These are phyloP conservation scores for Pseudogymnoascus sp. DNA, from an alignment of 2,329 filamentous ascomycete genomes.

Conservation along the genomic window DNA sequence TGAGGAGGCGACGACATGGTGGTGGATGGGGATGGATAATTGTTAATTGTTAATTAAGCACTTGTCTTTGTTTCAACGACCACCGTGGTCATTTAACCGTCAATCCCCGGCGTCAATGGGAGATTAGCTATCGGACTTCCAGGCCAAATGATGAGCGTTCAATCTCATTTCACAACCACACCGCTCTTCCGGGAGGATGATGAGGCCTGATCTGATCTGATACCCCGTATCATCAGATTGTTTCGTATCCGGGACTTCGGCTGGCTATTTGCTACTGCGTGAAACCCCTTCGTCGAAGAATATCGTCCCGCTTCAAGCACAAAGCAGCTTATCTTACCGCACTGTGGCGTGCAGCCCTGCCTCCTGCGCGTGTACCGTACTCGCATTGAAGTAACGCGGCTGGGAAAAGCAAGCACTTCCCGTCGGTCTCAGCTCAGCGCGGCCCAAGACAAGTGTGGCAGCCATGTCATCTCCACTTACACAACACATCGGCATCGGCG, in stretches of 20 bases:
- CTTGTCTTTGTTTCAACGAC: conserved; percentile 4
- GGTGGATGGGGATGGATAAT: neutral
- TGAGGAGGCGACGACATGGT: neutral
- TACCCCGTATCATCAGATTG: neutral
- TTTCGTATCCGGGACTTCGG: neutral
- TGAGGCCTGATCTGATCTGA: neutral
- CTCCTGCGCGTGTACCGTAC: neutral
- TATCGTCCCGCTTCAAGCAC: neutral
- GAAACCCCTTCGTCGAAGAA: neutral
- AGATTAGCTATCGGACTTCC: conserved; percentile 1
- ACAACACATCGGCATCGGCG: neutral
- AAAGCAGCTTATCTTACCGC: neutral
- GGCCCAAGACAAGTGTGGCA: conserved; percentile 1
- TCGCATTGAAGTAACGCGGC: conserved; percentile 2
- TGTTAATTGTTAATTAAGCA: neutral
- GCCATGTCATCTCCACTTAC: conserved; percentile 2
- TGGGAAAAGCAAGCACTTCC: neutral
- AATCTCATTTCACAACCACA: neutral
- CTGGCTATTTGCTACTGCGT: neutral
- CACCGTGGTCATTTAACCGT: neutral
- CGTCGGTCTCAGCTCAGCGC: neutral
- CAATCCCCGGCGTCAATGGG: neutral
- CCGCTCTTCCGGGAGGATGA: neutral
- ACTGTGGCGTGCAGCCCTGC: neutral
- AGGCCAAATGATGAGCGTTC: neutral